Evolutionary conservation across 306 rosid species (phyloP).

Genomic region (Gillenia trifoliata): DNA sequence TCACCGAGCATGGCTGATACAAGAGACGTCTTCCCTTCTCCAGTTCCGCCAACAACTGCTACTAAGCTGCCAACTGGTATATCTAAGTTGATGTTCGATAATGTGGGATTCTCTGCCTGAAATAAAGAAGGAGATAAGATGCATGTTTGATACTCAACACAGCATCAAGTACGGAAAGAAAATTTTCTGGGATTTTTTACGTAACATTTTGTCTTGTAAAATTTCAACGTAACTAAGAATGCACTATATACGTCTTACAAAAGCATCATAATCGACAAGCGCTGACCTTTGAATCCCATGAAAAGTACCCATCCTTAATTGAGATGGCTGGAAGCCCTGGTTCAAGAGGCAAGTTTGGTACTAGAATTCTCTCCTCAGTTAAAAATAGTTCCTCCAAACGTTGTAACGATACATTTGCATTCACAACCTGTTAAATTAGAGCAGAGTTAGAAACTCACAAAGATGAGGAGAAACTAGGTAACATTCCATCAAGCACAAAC

Average conservation of each 20-base stretch:
- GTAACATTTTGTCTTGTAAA: not conserved
- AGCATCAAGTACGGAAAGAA: slow-evolving; percentile 1
- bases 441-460: slow-evolving; percentile 3
- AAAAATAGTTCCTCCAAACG: slow-evolving; percentile 76
- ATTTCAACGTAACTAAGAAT: not conserved
- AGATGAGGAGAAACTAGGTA: not conserved
- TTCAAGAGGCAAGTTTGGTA: slow-evolving; percentile 58
- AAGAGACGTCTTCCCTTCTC: slow-evolving; percentile 92
- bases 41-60: slow-evolving; percentile 88
- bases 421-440: slow-evolving; percentile 57
- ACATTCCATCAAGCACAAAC: not conserved
- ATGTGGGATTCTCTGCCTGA: slow-evolving; percentile 60
- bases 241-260: not conserved
- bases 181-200: not conserved
- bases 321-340: slow-evolving; percentile 72
- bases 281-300: slow-evolving; percentile 75
- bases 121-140: slow-evolving; percentile 5
- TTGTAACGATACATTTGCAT: slow-evolving; percentile 74
- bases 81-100: slow-evolving; percentile 69
- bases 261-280: not conserved
- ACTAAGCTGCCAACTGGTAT: slow-evolving; percentile 75
- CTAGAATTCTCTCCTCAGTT: slow-evolving; percentile 56
- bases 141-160: not conserved
- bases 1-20: slow-evolving; percentile 86
- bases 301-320: slow-evolving; percentile 66